Evolutionary conservation across 495 filamentous ascomycete species (phyloP), one percentile per base, ranked within the genome.

Genomic region (Penicillium soppii): DNA sequence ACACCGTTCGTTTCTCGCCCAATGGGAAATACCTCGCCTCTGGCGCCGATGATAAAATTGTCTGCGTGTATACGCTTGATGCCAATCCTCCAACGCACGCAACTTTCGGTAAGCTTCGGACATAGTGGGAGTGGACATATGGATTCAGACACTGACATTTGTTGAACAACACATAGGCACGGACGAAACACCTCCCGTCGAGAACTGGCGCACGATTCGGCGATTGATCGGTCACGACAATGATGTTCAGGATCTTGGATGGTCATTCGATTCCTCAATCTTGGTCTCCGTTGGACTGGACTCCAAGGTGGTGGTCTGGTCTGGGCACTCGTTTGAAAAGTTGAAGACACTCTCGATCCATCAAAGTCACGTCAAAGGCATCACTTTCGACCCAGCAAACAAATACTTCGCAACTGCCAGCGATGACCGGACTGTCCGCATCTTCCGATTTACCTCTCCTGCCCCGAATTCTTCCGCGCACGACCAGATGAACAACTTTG

Each of bases 331-430:
- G 15, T 99, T 99, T 58, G 94, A 99, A 70, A 97, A 95, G 73
- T 78, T 99, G 44, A 97, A 97, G 76, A 90, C 87, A 3, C 74
- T 99, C 9, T 83, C 88, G 7, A 82, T 89, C 33, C 94, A 99
- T 60, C 89, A 95, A 63, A 96, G 91, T 62, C 94, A 97, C 62
- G 95, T 99, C 65, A 99, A 99, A 68, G 94, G 94, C 20, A 89
- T 99, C 61, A 95, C 91, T 1, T 99, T 99, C 63, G 94, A 99
- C 62, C 94, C 94, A 1, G 95, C 95, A 16, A 97, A 97, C 72
- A 97, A 97, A 63, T 97, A 95, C 75, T 99, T 99, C 70, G 94
- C 94, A 22, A 99, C 94, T 1, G 91, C 94, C 1, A 95, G 90
- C 71, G 94, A 99, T 65, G 94, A 99, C 64, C 86, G 94, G 25